phyloP scores from a whole-genome alignment of 768 basidiomycete genomes.

The Zangia roseola region DNA sequence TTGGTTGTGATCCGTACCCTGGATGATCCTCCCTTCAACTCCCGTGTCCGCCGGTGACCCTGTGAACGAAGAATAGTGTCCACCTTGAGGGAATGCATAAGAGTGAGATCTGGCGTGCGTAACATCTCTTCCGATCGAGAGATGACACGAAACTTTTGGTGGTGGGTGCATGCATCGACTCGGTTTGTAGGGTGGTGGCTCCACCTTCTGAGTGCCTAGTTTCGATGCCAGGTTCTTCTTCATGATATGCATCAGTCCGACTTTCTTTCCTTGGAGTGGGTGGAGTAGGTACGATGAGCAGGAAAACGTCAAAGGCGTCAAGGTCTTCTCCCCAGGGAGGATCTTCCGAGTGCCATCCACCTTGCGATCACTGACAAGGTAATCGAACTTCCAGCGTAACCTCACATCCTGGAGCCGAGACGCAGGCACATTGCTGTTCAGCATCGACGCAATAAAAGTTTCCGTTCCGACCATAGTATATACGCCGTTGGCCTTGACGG shows the following conservation, averaged over 20 bases:
- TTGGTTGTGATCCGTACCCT: slow-evolving; percentile 10
- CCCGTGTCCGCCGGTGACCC: slow-evolving; percentile 11
- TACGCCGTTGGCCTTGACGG: slow-evolving; percentile 68
- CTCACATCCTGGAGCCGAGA: slow-evolving; percentile 33
- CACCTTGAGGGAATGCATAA: slow-evolving; percentile 20
- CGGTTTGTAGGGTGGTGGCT: slow-evolving; percentile 37
- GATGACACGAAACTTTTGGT: neutral
- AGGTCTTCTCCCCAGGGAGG: slow-evolving; percentile 63
- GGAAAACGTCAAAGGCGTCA: slow-evolving; percentile 72
- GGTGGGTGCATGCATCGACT: slow-evolving; percentile 3
- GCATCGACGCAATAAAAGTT: slow-evolving; percentile 25
- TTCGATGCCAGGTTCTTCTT: slow-evolving; percentile 70
- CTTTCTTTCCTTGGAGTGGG: slow-evolving; percentile 61
- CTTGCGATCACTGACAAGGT: slow-evolving; percentile 64
- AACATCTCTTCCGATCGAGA: slow-evolving; percentile 2
- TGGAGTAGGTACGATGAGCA: slow-evolving; percentile 67
- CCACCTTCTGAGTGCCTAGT: slow-evolving; percentile 58
- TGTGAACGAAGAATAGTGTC: slow-evolving; percentile 7
- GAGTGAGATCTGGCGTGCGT: slow-evolving; percentile 22
- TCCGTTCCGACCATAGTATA: slow-evolving; percentile 75
- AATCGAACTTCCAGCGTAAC: slow-evolving; percentile 77
- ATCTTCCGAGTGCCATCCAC: slow-evolving; percentile 44
- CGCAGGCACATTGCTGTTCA: slow-evolving; percentile 17
- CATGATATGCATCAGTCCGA: slow-evolving; percentile 67
- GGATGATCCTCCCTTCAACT: neutral